Percentiles rank a stretch among this genome's conserved stretches.
Conservation (phyloP, 2,329 filamentous ascomycete genomes). For the Aspergillus clavatus region DNA sequence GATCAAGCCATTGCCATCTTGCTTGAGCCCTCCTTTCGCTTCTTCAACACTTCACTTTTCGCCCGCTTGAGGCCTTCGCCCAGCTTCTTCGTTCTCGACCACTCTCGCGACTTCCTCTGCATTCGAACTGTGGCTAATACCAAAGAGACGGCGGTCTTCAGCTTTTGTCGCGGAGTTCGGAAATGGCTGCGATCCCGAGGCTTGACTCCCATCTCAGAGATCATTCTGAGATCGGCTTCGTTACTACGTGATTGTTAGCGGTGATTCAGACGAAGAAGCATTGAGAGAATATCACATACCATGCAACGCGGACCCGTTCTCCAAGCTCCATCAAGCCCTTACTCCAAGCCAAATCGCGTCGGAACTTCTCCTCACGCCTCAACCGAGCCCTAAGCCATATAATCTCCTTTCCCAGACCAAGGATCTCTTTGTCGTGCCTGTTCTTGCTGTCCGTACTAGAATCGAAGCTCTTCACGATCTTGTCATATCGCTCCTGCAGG, state of each 20-base stretch:
- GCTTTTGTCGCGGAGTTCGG: slow-evolving; percentile 37
- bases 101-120: slow-evolving; percentile 42
- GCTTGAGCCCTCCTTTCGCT: slow-evolving; percentile 30
- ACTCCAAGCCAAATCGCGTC: slow-evolving; percentile 74
- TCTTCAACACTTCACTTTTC: slow-evolving; percentile 39
- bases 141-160: slow-evolving; percentile 39
- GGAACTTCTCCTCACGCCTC: slow-evolving; percentile 72
- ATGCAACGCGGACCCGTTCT: slow-evolving; percentile 59
- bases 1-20: slow-evolving; percentile 15
- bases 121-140: slow-evolving; percentile 45
- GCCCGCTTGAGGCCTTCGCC: slow-evolving; percentile 42
- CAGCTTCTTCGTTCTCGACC: slow-evolving; percentile 40
- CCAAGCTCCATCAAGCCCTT: slow-evolving; percentile 85
- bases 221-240: slow-evolving; percentile 79
- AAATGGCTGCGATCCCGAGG: slow-evolving; percentile 29
- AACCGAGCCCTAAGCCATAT: slow-evolving; percentile 81
- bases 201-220: slow-evolving; percentile 73
- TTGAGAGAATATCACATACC: slow-evolving; percentile 57
- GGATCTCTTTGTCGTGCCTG: slow-evolving; percentile 60
- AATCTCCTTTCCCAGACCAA: slow-evolving; percentile 82
- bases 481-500: slow-evolving; percentile 59
- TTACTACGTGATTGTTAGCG: slow-evolving; percentile 60
- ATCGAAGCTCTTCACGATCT: slow-evolving; percentile 48
- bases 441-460: slow-evolving; percentile 41
- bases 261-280: slow-evolving; percentile 2